Evolutionary conservation across 768 basidiomycete genomes (phyloP).

Genomic region (Psilocybe cubensis): DNA sequence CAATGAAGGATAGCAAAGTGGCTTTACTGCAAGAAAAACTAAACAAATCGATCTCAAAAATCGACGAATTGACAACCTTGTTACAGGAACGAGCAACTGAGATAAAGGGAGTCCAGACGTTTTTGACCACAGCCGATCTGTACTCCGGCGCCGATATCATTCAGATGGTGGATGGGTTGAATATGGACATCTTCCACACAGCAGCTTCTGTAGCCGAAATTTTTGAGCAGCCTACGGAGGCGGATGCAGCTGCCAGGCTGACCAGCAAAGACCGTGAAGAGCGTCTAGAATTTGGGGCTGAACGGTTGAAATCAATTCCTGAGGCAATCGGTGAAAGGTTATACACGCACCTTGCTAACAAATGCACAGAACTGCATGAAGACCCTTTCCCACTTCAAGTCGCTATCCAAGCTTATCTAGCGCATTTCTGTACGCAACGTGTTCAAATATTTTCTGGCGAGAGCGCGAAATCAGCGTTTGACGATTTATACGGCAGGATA

Average conservation of each 20-base stretch:
- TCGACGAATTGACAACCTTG: conserved; percentile 19
- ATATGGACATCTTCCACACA: conserved; percentile 51
- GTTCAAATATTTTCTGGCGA: conserved; percentile 5
- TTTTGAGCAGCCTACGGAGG: too few relatives aligned
- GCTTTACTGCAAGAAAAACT: conserved; percentile 14
- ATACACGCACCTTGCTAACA: conserved; percentile 16
- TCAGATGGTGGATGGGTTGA: conserved; percentile 41
- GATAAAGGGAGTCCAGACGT: conserved; percentile 44
- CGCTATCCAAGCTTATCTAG: conserved; percentile 20
- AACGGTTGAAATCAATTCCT: background rate
- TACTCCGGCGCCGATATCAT: conserved; percentile 49
- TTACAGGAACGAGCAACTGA: conserved; percentile 39
- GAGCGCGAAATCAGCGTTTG: background rate
- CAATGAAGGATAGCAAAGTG: conserved; percentile 11
- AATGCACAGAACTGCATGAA: conserved; percentile 11
- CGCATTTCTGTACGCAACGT: conserved; percentile 13
- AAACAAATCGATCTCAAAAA: conserved; percentile 20
- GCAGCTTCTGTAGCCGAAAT: conserved; percentile 47
- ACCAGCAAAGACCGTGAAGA: conserved; percentile 8
- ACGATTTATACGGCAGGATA: conserved; percentile 15
- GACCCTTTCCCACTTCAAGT: conserved; percentile 27
- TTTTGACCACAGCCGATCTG: conserved; percentile 45
- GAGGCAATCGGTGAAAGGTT: conserved; percentile 15
- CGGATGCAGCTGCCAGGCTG: conserved; percentile 9
- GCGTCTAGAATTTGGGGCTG: background rate